These are phyloP conservation scores for Coemansia asiatica DNA, from an alignment of 192 early-diverging fungal species.

Conservation along the genomic window DNA sequence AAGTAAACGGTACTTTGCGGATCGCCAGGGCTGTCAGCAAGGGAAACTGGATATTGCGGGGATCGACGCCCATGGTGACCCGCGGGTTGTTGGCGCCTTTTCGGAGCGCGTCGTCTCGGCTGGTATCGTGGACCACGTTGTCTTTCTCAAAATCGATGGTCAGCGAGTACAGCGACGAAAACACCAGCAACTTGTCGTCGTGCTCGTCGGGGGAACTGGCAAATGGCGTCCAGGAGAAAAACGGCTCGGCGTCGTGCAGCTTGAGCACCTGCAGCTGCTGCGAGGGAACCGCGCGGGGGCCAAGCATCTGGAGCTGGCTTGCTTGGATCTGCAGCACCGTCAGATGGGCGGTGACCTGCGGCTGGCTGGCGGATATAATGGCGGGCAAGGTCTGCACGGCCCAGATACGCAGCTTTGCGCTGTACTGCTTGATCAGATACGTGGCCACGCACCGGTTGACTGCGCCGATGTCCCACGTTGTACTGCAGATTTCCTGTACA, in stretches of 20 bases:
- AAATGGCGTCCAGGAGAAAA: conserved; percentile 42
- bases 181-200: neutral
- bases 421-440: conserved; percentile 4
- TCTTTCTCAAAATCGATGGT: conserved; percentile 37
- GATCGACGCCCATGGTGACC: conserved; percentile 37
- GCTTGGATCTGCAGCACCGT: conserved; percentile 30
- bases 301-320: conserved; percentile 9
- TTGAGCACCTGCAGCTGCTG: conserved; percentile 17
- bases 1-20: conserved; percentile 32
- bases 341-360: neutral
- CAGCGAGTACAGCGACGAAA: conserved; percentile 19
- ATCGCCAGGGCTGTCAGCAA: conserved; percentile 13
- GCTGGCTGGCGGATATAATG: neutral
- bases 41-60: conserved; percentile 18
- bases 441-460: conserved; percentile 15
- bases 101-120: conserved; percentile 21
- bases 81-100: conserved; percentile 7
- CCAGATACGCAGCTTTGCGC: conserved; percentile 9
- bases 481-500: conserved; percentile 5
- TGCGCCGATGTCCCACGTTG: conserved; percentile 23
- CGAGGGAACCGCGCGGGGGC: neutral
- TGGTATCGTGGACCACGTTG: conserved; percentile 30
- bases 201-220: neutral
- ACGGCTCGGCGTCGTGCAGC: conserved; percentile 25
- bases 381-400: neutral